Conservation (phyloP, 2,329 filamentous ascomycete genomes). For the Trichophyton schoenleinii region DNA sequence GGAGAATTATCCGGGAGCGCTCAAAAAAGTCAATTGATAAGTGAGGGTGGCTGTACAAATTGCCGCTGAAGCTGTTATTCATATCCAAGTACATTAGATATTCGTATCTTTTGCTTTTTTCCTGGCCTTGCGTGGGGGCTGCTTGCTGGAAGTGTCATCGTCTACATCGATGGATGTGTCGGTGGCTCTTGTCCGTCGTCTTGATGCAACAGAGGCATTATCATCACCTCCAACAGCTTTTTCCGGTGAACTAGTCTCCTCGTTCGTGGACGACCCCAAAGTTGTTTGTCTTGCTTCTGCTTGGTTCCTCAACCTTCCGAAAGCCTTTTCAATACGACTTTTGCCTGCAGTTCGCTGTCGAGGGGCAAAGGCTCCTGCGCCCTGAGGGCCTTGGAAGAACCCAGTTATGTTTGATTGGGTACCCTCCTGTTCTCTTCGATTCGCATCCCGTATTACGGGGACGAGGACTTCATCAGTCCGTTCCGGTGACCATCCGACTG, state of each 20-base stretch:
- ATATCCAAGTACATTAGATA: not conserved
- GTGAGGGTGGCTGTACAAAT: not conserved
- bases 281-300: conserved; percentile 24
- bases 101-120: not conserved
- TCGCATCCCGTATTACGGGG: conserved; percentile 92
- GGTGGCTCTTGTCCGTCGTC: not conserved
- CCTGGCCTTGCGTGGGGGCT: not conserved
- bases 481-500: conserved; percentile 85
- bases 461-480: conserved; percentile 91
- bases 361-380: conserved; percentile 55
- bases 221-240: not conserved
- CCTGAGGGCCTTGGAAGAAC: conserved; percentile 60
- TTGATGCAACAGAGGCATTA: not conserved
- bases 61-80: not conserved
- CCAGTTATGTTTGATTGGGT: conserved; percentile 95
- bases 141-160: not conserved
- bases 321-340: conserved; percentile 65
- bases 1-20: not conserved
- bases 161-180: not conserved
- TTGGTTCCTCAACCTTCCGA: conserved; percentile 52
- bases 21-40: not conserved
- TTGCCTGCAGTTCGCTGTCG: conserved; percentile 49
- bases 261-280: not conserved
- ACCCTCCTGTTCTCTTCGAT: conserved; percentile 71
- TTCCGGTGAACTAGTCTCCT: not conserved